phyloP scores from a whole-genome alignment of 2,329 filamentous ascomycete genomes.

The Talaromyces sp. region DNA sequence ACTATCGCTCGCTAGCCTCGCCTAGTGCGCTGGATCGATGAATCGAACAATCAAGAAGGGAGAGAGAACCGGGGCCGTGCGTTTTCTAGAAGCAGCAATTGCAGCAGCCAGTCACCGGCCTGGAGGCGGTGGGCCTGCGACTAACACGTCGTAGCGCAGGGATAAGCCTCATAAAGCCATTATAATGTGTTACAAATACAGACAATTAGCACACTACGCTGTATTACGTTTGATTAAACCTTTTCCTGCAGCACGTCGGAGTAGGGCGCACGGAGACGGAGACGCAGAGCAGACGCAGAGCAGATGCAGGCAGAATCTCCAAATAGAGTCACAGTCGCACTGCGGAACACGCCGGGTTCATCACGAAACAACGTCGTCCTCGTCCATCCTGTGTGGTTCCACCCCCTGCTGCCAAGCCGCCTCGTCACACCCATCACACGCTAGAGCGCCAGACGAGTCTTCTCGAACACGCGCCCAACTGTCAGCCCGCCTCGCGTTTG shows the following conservation, averaged over 20 bases:
- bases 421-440: neutral
- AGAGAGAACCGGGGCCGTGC: neutral
- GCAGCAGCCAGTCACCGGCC: neutral
- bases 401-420: neutral
- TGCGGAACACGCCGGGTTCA: neutral
- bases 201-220: too few relatives aligned
- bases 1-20: neutral
- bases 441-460: neutral
- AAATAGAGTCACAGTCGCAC: too few relatives aligned
- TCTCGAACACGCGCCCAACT: neutral
- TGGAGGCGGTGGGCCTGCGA: too few relatives aligned
- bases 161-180: too few relatives aligned
- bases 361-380: neutral
- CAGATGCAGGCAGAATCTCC: too few relatives aligned
- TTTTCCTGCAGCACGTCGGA: neutral
- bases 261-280: neutral
- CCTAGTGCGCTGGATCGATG: neutral
- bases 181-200: too few relatives aligned
- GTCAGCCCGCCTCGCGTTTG: neutral
- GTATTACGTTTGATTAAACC: neutral
- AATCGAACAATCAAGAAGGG: neutral
- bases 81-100: conserved; percentile 1
- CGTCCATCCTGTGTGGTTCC: too few relatives aligned
- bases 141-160: too few relatives aligned
- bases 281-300: neutral